Percentiles rank a stretch among this genome's conserved stretches.
Evolutionary conservation across 441 rosid genomes (phyloP).

Genomic region (Adansonia rubrostipa): DNA sequence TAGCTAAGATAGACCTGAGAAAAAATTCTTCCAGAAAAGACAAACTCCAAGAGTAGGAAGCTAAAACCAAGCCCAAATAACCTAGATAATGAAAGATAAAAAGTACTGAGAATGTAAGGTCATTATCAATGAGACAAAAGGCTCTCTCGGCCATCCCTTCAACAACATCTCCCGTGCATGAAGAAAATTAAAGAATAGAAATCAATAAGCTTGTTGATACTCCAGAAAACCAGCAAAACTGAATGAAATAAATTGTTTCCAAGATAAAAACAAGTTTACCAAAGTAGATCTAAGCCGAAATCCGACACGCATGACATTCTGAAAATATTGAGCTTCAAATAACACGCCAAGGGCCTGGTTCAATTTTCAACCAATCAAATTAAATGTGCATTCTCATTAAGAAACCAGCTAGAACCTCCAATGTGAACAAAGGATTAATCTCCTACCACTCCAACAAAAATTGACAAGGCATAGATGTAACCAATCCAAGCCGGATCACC

Average conservation of each 20-base stretch:
- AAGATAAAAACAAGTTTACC: slow-evolving; percentile 55
- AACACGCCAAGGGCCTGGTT: slow-evolving; percentile 87
- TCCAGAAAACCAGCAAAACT: slow-evolving; percentile 20
- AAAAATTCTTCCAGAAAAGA: slow-evolving; percentile 19
- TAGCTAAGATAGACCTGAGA: background rate
- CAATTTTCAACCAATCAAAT: slow-evolving; percentile 37
- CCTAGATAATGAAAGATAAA: slow-evolving; percentile 10
- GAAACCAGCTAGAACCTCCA: slow-evolving; percentile 4
- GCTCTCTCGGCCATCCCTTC: background rate
- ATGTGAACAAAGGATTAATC: slow-evolving; percentile 15
- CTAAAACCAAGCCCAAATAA: slow-evolving; percentile 20
- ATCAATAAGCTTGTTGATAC: slow-evolving; percentile 19
- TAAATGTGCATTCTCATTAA: slow-evolving; percentile 10
- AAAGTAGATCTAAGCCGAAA: slow-evolving; percentile 89
- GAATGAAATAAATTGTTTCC: slow-evolving; percentile 24
- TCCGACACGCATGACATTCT: slow-evolving; percentile 98
- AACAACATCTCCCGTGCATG: background rate
- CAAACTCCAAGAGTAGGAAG: background rate
- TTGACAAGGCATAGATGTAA: slow-evolving; percentile 85
- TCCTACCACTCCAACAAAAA: slow-evolving; percentile 96
- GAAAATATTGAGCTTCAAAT: slow-evolving; percentile 96
- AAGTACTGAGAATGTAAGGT: background rate
- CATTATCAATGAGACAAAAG: slow-evolving; percentile 16
- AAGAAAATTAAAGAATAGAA: slow-evolving; percentile 15
- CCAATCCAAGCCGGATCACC: slow-evolving; percentile 97